Percentiles rank a stretch among this genome's conserved stretches.
Conservation (phyloP, 2,329 filamentous ascomycete genomes). For the Sarocladium oryzae region DNA sequence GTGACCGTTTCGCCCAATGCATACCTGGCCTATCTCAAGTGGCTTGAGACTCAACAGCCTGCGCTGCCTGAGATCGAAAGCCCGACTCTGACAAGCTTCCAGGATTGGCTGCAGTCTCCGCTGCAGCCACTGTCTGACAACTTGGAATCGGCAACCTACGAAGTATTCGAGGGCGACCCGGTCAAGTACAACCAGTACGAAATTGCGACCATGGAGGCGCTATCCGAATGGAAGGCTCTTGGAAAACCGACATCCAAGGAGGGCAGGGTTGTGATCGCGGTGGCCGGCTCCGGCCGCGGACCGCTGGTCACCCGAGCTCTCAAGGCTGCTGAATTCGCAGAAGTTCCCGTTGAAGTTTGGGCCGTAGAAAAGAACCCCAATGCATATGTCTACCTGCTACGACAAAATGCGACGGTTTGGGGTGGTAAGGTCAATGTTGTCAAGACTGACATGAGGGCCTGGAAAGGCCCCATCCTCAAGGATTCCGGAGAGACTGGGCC, state of each 20-base stretch:
- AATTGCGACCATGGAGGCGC: conserved; percentile 69
- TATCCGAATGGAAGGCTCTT: conserved; percentile 70
- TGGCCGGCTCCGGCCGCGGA: conserved; percentile 88
- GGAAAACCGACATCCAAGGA: conserved; percentile 65
- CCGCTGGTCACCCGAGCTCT: conserved; percentile 85
- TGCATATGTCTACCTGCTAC: conserved; percentile 84
- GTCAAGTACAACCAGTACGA: conserved; percentile 98
- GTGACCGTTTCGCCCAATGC: conserved; percentile 20
- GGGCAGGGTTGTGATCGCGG: conserved; percentile 74
- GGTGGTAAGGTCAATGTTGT: conserved; percentile 73
- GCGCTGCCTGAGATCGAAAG: conserved; percentile 46
- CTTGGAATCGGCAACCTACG: conserved; percentile 93
- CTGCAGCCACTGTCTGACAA: conserved; percentile 94
- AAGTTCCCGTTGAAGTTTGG: conserved; percentile 78
- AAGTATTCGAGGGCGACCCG: conserved; percentile 96
- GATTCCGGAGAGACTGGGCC: conserved; percentile 35
- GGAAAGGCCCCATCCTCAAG: conserved; percentile 69
- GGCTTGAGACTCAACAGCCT: conserved; percentile 77
- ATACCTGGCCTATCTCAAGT: conserved; percentile 73
- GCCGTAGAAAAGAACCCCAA: conserved; percentile 98
- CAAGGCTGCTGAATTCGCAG: conserved; percentile 68
- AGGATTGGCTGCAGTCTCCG: conserved; percentile 93
- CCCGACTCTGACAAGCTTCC: conserved; percentile 52
- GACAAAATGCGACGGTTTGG: conserved; percentile 82
- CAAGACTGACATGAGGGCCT: conserved; percentile 95